phyloP scores from a whole-genome alignment of 108 stramenopile genomes.

The Pseudonitzschia multistriata region DNA sequence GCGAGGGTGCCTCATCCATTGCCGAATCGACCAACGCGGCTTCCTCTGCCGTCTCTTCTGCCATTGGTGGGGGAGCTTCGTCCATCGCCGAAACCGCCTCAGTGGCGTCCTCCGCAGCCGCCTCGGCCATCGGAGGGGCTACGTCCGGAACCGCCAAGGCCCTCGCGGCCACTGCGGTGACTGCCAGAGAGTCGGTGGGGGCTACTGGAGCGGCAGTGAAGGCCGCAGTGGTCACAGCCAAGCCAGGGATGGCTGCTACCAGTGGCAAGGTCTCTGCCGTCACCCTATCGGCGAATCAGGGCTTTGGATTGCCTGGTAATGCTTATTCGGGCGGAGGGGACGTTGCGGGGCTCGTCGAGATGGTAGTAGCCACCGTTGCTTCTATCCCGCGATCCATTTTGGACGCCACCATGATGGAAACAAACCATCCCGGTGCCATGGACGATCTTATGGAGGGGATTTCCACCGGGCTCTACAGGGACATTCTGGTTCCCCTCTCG shows the following conservation, averaged over 20 bases:
- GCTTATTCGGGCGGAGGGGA: background rate
- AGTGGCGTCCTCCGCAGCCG: background rate
- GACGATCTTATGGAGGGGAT: conserved; percentile 17
- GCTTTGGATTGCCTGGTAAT: conserved; percentile 2
- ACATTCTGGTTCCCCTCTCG: conserved; percentile 4
- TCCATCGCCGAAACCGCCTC: background rate
- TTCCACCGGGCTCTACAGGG: background rate
- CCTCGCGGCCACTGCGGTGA: background rate
- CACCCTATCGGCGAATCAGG: background rate
- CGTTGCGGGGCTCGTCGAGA: conserved; percentile 1
- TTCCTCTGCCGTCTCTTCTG: background rate
- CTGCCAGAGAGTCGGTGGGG: background rate
- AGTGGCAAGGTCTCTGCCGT: conserved; percentile 3
- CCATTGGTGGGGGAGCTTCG: background rate
- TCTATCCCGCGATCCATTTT: background rate
- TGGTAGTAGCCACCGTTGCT: conserved; percentile 7
- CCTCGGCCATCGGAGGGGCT: background rate
- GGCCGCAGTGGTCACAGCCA: background rate
- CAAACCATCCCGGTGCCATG: conserved; percentile 2
- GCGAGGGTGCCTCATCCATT: background rate
- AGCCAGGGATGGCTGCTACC: background rate
- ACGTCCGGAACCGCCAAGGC: background rate
- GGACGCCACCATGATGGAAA: conserved; percentile 1
- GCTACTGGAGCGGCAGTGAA: background rate
- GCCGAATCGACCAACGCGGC: background rate